Evolutionary conservation across 495 filamentous ascomycete species (phyloP).

Genomic region (Aspergillus avenaceus): DNA sequence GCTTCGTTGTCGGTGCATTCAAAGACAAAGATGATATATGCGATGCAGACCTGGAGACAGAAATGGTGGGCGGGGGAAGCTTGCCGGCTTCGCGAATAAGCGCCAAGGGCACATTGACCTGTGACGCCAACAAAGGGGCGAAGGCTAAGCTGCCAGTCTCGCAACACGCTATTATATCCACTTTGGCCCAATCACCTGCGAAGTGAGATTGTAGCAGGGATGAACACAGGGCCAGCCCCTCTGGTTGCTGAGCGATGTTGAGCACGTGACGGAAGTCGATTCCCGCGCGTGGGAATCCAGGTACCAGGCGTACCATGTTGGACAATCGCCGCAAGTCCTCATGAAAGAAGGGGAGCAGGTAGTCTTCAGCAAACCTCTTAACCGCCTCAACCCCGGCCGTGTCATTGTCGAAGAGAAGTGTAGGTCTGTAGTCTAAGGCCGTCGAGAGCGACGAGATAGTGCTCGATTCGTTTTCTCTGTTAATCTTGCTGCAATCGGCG

Average conservation of each 20-base stretch:
- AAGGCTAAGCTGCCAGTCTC: constrained; percentile 57
- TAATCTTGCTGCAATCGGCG: no score
- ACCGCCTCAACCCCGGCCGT: no score
- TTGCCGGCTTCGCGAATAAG: constrained; percentile 57
- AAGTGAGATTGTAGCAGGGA: constrained; percentile 49
- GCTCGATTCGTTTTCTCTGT: no score
- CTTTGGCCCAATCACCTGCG: constrained; percentile 44
- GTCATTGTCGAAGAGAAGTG: no score
- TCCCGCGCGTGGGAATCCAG: constrained; percentile 48
- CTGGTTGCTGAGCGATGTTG: constrained; percentile 50
- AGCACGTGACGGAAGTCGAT: constrained; percentile 59
- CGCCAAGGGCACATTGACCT: constrained; percentile 43
- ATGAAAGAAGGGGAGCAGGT: constrained; percentile 49
- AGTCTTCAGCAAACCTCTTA: constrained; percentile 40
- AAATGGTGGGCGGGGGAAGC: constrained; percentile 55
- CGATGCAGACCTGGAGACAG: constrained; percentile 45
- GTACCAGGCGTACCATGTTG: constrained; percentile 46
- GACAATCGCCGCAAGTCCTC: constrained; percentile 47
- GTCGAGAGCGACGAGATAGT: no score
- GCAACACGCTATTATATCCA: constrained; percentile 47
- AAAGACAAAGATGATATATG: constrained; percentile 50
- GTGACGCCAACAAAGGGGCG: constrained; percentile 49
- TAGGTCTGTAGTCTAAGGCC: no score
- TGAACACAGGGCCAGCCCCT: constrained; percentile 51
- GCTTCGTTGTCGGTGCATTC: constrained; percentile 30